phyloP scores from a whole-genome alignment of 2,329 filamentous ascomycete species.

The Botrytis byssoidea region DNA sequence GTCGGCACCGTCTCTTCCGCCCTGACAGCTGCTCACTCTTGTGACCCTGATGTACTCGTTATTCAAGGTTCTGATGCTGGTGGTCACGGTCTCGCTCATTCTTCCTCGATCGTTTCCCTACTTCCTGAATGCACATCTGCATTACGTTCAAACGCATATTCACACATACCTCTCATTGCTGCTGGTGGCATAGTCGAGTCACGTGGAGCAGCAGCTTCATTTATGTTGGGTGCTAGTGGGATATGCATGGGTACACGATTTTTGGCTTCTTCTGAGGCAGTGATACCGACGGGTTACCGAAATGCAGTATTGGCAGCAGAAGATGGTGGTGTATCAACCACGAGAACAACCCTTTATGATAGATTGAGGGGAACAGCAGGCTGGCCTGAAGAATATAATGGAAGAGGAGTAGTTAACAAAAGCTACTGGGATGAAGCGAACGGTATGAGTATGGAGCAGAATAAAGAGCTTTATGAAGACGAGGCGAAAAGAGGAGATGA shows the following conservation, averaged over 20 bases:
- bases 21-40: constrained; percentile 29
- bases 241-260: constrained; percentile 52
- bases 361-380: constrained; percentile 52
- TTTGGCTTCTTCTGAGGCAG: constrained; percentile 47
- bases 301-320: constrained; percentile 46
- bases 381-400: constrained; percentile 59
- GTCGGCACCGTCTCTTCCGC: constrained; percentile 38
- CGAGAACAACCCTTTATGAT: constrained; percentile 52
- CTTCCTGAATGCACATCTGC: constrained; percentile 40
- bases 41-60: constrained; percentile 39
- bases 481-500: constrained; percentile 51
- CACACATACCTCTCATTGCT: constrained; percentile 37
- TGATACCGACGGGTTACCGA: constrained; percentile 47
- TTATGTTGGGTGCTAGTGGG: constrained; percentile 43
- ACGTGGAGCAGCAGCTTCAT: constrained; percentile 40
- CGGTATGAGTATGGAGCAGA: constrained; percentile 43
- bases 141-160: constrained; percentile 29
- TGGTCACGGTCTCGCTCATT: constrained; percentile 40
- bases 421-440: constrained; percentile 47
- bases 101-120: constrained; percentile 39
- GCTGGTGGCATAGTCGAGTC: constrained; percentile 43
- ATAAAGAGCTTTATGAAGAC: constrained; percentile 42
- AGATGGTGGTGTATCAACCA: constrained; percentile 53
- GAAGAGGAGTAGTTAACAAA: constrained; percentile 55
- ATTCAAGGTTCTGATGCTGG: constrained; percentile 42